These are phyloP conservation scores for Nyctanthes arbortristis DNA, from an alignment of 257 asterid species.

Conservation along the genomic window DNA sequence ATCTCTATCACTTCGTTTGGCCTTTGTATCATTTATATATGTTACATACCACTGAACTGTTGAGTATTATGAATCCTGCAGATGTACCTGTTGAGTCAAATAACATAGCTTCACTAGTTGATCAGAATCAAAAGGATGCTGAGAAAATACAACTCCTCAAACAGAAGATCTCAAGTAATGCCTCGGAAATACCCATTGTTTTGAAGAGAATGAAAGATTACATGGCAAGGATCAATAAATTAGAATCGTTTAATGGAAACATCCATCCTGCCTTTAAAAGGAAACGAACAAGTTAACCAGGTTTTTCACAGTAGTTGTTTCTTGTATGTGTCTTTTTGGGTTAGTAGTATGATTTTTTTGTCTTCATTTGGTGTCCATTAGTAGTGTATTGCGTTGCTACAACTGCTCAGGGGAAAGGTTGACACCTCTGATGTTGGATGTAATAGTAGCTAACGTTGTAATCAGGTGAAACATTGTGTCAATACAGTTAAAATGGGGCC, in stretches of 20 bases:
- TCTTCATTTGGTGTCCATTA: too few species aligned
- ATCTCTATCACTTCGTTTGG: too few species aligned
- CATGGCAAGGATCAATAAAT: slow-evolving; percentile 34
- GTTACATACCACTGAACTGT: background rate
- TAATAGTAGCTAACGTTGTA: too few species aligned
- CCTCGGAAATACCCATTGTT: slow-evolving; percentile 25
- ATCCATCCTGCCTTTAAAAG: slow-evolving; percentile 47
- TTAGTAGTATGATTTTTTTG: background rate
- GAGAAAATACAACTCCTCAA: slow-evolving; percentile 37
- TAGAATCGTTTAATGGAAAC: slow-evolving; percentile 23
- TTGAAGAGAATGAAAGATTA: slow-evolving; percentile 48
- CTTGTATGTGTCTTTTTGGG: background rate
- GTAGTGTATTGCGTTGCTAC: too few species aligned
- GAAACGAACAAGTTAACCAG: slow-evolving; percentile 11
- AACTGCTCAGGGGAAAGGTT: too few species aligned
- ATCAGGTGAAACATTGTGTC: too few species aligned
- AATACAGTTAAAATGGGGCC: too few species aligned
- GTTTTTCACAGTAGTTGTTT: background rate
- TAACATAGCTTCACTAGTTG: slow-evolving; percentile 16
- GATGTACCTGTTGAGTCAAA: slow-evolving; percentile 15
- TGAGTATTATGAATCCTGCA: background rate
- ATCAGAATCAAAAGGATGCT: slow-evolving; percentile 25
- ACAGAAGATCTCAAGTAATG: slow-evolving; percentile 42
- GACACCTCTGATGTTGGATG: too few species aligned
- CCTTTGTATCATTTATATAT: background rate